phyloP scores from a whole-genome alignment of 1,284 basidiomycete species.

The Thecaphora thlaspeos region DNA sequence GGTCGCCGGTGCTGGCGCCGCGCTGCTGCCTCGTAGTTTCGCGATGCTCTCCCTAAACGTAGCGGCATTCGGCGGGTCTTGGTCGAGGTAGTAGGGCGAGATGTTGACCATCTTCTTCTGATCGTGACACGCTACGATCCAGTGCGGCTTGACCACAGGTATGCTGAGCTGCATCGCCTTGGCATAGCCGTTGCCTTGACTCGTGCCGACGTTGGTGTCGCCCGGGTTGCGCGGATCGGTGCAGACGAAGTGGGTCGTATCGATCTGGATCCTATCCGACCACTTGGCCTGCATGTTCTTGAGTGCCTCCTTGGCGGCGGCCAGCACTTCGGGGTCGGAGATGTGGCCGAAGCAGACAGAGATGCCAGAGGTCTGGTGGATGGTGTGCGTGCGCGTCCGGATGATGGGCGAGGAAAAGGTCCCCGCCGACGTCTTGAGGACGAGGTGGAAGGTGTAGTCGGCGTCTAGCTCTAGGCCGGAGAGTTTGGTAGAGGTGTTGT shows the following conservation, averaged over 20 bases:
- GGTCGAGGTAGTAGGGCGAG: slow-evolving; percentile 51
- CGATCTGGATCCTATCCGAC: slow-evolving; percentile 86
- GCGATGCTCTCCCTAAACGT: slow-evolving; percentile 32
- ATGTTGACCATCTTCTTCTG: slow-evolving; percentile 56
- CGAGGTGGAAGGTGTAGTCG: slow-evolving; percentile 56
- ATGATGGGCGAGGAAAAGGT: slow-evolving; percentile 45
- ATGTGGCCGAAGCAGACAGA: slow-evolving; percentile 53
- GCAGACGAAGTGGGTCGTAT: slow-evolving; percentile 55
- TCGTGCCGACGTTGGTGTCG: slow-evolving; percentile 9
- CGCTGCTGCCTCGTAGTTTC: slow-evolving; percentile 14
- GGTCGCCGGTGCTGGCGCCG: slow-evolving; percentile 1
- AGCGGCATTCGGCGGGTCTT: slow-evolving; percentile 49
- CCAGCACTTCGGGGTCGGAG: slow-evolving; percentile 24
- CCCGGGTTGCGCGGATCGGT: slow-evolving; percentile 41
- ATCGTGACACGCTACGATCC: slow-evolving; percentile 55
- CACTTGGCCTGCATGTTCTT: slow-evolving; percentile 60
- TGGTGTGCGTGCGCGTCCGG: slow-evolving; percentile 49
- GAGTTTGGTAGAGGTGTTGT: slow-evolving; percentile 54
- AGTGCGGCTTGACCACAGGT: slow-evolving; percentile 55
- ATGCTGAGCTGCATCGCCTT: slow-evolving; percentile 56
- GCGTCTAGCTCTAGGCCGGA: slow-evolving; percentile 52
- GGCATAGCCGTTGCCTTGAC: slow-evolving; percentile 25
- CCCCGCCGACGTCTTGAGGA: slow-evolving; percentile 53
- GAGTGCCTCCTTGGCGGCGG: slow-evolving; percentile 39
- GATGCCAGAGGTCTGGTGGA: slow-evolving; percentile 53